Percentiles rank a stretch among this genome's conserved stretches.
phyloP scores from a whole-genome alignment of 2,329 filamentous ascomycete genomes.

The Blastomyces emzantsi region DNA sequence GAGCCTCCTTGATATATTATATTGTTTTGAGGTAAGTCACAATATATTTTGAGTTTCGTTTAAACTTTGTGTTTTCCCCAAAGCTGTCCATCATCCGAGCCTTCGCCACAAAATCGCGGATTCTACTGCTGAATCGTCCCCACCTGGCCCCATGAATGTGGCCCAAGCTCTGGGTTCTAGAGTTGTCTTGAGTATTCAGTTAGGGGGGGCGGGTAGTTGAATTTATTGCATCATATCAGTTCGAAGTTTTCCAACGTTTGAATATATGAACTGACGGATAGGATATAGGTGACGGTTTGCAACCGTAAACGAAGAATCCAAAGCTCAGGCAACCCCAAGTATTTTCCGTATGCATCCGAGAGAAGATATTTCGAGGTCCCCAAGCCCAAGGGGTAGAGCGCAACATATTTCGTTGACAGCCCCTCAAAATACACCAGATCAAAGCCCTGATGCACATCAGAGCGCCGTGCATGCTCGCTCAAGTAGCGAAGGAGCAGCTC shows the following conservation, averaged over 20 bases:
- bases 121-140: background rate
- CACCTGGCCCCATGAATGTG: background rate
- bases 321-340: background rate
- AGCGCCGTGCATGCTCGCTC: background rate
- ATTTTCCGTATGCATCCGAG: background rate
- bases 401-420: background rate
- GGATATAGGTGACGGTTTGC: background rate
- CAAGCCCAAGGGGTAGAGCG: background rate
- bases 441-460: background rate
- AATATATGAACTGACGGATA: background rate
- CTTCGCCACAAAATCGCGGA: background rate
- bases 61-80: background rate
- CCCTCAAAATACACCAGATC: background rate
- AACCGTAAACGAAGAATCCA: background rate
- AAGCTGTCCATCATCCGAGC: background rate
- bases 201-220: no score
- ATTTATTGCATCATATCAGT: background rate
- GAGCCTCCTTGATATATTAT: background rate
- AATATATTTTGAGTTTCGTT: background rate
- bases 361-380: background rate
- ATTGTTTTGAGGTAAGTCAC: background rate
- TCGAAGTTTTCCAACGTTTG: background rate
- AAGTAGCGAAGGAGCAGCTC: slow-evolving; percentile 25
- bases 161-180: background rate
- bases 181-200: background rate